Evolutionary conservation across 2,329 filamentous ascomycete genomes (phyloP), one percentile per base, ranked within the genome.

Genomic region (Epichloe uncinata): DNA sequence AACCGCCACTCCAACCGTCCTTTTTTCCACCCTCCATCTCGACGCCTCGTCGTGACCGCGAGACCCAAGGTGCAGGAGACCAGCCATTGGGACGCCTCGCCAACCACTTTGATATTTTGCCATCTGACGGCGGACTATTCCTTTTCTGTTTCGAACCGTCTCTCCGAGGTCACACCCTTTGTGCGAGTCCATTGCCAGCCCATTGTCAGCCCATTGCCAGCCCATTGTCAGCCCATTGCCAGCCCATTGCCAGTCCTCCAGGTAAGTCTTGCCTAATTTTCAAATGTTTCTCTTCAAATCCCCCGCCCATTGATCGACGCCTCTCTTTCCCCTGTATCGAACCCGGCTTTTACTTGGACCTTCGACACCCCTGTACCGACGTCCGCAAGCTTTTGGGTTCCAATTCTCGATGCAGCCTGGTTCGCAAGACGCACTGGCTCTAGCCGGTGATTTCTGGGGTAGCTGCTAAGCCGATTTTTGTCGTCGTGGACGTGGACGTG

Each of bases 31-130:
- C 47, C 40, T 48, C 46, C 38, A 20, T 33, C 46, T 18, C 34
- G 22, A 36, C 20, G 26, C 11, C 26, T 35, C 15, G 45, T 47
- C 45, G 45, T 38, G 22, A 13, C 30, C 33, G 30, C 46, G 16
- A 43, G 30, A 42, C 38, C 42, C 13, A 41, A 43, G 30, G 20
- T 47, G 49, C 49, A 40, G 49, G n/a, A 47, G 40, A 22, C 40
- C 41, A 33, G 33, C 45, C 40, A 50, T 37, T 44, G 49, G 34
- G 34, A 44, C 38, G 13, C 49, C 33, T 16, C 48, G 48, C 43
- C 42, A 50, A 45, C 48, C 36, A 38, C 33, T 37, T 37, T 50
- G 18, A 42, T 47, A 42, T 47, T 18, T 30, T 33, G 18, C 41
- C 47, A 44, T 49, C 35, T 44, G 34, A 49, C 47, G 34, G 0